These are phyloP conservation scores for Escovopsis sp. DNA, from an alignment of 2,329 filamentous ascomycete species.

Conservation along the genomic window DNA sequence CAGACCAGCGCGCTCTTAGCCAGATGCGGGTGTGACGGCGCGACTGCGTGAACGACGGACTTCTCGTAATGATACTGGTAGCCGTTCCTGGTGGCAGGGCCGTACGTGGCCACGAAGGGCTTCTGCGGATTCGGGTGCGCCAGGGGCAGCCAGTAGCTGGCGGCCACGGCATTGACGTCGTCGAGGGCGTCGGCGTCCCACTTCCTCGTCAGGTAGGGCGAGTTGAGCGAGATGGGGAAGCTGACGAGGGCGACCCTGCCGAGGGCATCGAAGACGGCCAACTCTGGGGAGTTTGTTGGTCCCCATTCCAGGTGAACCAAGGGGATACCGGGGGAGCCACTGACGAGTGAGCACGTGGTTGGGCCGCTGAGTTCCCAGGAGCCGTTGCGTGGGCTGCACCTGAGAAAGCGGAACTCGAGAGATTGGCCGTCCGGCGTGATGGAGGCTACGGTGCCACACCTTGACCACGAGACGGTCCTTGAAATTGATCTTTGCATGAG, in stretches of 20 bases:
- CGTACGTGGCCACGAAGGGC: conserved; percentile 33
- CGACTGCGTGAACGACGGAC: conserved; percentile 48
- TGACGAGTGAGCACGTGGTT: conserved; percentile 46
- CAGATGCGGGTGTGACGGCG: conserved; percentile 58
- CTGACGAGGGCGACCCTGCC: conserved; percentile 65
- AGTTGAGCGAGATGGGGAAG: conserved; percentile 59
- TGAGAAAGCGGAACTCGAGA: conserved; percentile 59
- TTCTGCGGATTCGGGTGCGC: conserved; percentile 31
- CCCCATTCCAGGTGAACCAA: conserved; percentile 78
- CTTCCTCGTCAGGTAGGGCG: conserved; percentile 45
- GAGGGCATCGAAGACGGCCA: conserved; percentile 68
- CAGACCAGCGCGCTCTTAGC: conserved; percentile 62
- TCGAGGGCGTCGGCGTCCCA: conserved; percentile 56
- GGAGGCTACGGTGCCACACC: conserved; percentile 69
- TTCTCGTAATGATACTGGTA: conserved; percentile 56
- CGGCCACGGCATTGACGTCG: conserved; percentile 65
- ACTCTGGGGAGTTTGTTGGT: conserved; percentile 53
- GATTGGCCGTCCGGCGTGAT: conserved; percentile 57
- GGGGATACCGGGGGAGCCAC: conserved; percentile 46
- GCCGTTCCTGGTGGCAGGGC: conserved; percentile 49
- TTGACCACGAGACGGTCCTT: conserved; percentile 79
- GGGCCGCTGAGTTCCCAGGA: conserved; percentile 64
- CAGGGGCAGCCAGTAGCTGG: conserved; percentile 71
- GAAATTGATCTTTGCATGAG: conserved; percentile 4
- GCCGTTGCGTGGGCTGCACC: conserved; percentile 52